Base-by-base conservation (phyloP, 179 eudicot species). In the Silene coronaria region DNA sequence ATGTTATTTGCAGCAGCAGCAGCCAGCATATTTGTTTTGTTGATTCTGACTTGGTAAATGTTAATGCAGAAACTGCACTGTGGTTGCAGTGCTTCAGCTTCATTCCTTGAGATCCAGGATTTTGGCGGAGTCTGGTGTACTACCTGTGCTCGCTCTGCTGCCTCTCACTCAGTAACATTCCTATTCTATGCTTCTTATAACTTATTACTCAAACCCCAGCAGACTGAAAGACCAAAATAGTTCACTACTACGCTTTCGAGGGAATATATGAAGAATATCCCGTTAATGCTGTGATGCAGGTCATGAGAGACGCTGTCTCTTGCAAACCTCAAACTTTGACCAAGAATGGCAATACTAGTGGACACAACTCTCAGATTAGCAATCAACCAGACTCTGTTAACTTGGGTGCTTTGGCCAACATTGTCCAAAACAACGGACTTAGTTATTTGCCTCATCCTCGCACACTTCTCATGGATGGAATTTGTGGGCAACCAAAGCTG, bases 21-120 rank as follows among this genome's bases (percentile, higher is more conserved):
- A 59, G 12, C 27, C 38, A 34, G 38, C 38, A 34, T 45, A 12
- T 45, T 45, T 45, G 51, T 45, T 45, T 45, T 45, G 24, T 61
- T 61, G 11, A 46, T 32, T 57, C n/a, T 34, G 42, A 61, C 57
- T 23, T 62, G 10, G 48, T 22, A 67, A n/a, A n/a, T n/a, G n/a
- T n/a, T n/a, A n/a, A 66, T 74, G 71, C 82, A 85, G 88, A 80
- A 81, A 28, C 86, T 85, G 38, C 88, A 85, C 77, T 85, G 88
- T 72, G 88, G 88, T 61, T 85, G 88, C 84, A 80, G 84, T 83
- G 88, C 86, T 59, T 80, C 88, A 6, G 76, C 68, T 19, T 30
- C 81, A 45, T 70, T 85, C 59, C 60, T 85, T 45, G 86, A 83
- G 71, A 75, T 85, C 55, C 88, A 80, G 74, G 88, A 85, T 75